A percentile compares a stretch with the other conserved stretches of the same genome.
These are phyloP conservation scores for Schwanniomyces sp. DNA, from an alignment of 805 yeast genomes.

Conservation along the genomic window DNA sequence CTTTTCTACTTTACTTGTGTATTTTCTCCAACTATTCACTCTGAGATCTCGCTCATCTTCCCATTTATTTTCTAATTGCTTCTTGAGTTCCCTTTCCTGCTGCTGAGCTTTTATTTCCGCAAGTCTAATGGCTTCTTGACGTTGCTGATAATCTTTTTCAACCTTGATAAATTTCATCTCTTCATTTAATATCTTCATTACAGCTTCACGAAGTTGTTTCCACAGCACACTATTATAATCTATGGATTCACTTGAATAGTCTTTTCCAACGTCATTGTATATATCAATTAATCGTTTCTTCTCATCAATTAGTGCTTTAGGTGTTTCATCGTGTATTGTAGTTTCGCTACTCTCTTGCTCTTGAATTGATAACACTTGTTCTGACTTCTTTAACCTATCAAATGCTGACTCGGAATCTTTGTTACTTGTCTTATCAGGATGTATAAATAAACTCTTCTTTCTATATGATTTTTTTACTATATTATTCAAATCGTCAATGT, in stretches of 20 bases:
- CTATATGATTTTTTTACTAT: constrained; percentile 51
- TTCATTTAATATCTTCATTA: constrained; percentile 46
- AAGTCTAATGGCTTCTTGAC: constrained; percentile 23
- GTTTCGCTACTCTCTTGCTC: constrained; percentile 9
- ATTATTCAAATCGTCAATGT: constrained; percentile 29
- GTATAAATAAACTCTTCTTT: constrained; percentile 61
- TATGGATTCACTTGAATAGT: background rate
- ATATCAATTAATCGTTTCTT: constrained; percentile 25
- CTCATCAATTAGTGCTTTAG: constrained; percentile 11
- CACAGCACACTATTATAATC: background rate
- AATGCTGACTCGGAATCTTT: constrained; percentile 64
- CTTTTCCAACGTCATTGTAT: constrained; percentile 21
- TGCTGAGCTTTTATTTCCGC: constrained; percentile 31
- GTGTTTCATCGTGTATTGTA: constrained; percentile 4
- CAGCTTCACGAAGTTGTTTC: constrained; percentile 28
- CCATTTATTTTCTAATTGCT: constrained; percentile 52
- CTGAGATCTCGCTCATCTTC: constrained; percentile 58
- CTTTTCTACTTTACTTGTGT: constrained; percentile 41
- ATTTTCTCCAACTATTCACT: constrained; percentile 61
- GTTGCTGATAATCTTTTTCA: constrained; percentile 24
- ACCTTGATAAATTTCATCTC: constrained; percentile 27
- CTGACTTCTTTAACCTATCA: constrained; percentile 57
- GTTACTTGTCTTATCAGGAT: constrained; percentile 64
- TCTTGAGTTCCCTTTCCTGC: constrained; percentile 40
- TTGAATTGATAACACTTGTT: constrained; percentile 27